Conservation (phyloP, 768 basidiomycete genomes). For the Suillus hirtellus region DNA sequence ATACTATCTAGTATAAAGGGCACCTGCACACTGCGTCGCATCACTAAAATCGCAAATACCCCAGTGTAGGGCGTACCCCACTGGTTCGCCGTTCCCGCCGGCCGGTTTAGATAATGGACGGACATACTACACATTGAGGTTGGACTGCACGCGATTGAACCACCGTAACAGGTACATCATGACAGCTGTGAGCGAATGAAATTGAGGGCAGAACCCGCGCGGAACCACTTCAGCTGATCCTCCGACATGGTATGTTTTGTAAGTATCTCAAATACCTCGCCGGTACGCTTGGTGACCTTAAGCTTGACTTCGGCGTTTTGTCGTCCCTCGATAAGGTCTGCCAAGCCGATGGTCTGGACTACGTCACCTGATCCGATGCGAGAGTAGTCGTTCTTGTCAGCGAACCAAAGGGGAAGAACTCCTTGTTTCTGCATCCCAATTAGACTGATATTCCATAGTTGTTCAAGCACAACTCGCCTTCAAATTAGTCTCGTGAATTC, state of each 20-base stretch:
- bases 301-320: conserved; percentile 49
- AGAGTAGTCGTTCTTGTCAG: conserved; percentile 80
- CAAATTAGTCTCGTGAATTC: conserved; percentile 97
- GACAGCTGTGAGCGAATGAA: conserved; percentile 67
- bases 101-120: no score
- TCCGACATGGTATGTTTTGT: conserved; percentile 88
- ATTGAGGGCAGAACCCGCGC: conserved; percentile 88
- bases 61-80: no score
- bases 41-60: no score
- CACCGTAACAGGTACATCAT: conserved; percentile 9
- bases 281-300: conserved; percentile 65
- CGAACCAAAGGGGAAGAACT: conserved; percentile 93
- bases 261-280: conserved; percentile 62
- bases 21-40: no score
- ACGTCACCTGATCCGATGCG: conserved; percentile 81
- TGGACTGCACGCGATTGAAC: no score
- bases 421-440: conserved; percentile 83
- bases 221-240: conserved; percentile 91
- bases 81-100: no score
- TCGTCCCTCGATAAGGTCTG: conserved; percentile 53
- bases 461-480: conserved; percentile 53
- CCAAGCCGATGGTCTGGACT: conserved; percentile 82
- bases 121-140: no score
- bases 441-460: background rate
- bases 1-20: no score